These are phyloP conservation scores for Rhizophagus sp. DNA, from an alignment of 192 early-diverging fungal genomes.

Conservation along the genomic window DNA sequence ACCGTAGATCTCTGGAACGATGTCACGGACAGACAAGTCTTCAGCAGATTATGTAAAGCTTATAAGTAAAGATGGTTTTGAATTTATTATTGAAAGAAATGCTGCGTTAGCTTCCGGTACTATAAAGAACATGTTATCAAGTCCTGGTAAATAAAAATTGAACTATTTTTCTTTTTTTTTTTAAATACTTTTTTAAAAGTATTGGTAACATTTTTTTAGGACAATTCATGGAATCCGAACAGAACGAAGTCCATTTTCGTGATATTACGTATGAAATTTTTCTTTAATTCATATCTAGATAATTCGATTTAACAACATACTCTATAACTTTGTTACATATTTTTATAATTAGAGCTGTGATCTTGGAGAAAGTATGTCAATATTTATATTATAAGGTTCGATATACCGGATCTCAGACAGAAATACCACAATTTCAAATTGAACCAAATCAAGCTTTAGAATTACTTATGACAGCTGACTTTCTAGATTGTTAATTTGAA, in stretches of 20 bases:
- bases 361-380: conserved; percentile 92
- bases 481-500: conserved; percentile 47
- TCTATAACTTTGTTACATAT: background rate
- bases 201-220: conserved; percentile 46
- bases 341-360: conserved; percentile 63
- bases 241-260: conserved; percentile 83
- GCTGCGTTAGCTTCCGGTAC: conserved; percentile 92
- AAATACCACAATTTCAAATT: conserved; percentile 90
- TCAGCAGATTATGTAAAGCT: conserved; percentile 71
- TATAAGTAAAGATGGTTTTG: conserved; percentile 86
- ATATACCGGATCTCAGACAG: conserved; percentile 61
- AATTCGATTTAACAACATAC: background rate
- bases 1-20: background rate
- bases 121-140: conserved; percentile 92
- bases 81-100: conserved; percentile 82
- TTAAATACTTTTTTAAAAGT: background rate
- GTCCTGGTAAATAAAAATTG: conserved; percentile 57
- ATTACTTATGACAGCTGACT: conserved; percentile 94
- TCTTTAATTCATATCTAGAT: background rate
- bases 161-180: background rate
- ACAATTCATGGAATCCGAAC: conserved; percentile 88
- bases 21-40: background rate
- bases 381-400: conserved; percentile 91
- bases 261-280: conserved; percentile 79
- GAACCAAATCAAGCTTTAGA: conserved; percentile 89